Conservation (phyloP, 2,329 filamentous ascomycete species). For the Colletotrichum godetiae region DNA sequence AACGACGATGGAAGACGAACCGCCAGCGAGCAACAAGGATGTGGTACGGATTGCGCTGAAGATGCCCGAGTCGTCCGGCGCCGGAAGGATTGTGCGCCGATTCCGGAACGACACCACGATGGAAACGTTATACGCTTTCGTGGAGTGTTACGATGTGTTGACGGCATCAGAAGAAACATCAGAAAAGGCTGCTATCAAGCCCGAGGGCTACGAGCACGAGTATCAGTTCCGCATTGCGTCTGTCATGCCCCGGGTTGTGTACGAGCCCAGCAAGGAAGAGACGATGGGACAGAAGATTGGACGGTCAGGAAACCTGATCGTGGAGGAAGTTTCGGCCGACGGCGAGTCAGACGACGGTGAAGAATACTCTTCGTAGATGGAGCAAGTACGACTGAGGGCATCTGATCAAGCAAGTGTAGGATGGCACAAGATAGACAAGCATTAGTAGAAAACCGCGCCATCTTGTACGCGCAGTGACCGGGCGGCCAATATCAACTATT, state of each 20-base stretch:
- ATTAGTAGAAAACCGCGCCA: conserved; percentile 6
- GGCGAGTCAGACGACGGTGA: conserved; percentile 35
- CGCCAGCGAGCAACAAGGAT: conserved; percentile 69
- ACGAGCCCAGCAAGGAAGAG: conserved; percentile 73
- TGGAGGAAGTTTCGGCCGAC: conserved; percentile 72
- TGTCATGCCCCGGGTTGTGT: conserved; percentile 86
- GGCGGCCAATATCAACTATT: background rate
- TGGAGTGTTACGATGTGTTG: conserved; percentile 85
- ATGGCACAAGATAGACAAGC: background rate
- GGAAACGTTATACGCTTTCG: conserved; percentile 95
- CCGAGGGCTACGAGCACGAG: conserved; percentile 79
- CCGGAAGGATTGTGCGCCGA: conserved; percentile 79
- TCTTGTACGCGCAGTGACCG: background rate
- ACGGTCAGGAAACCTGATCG: conserved; percentile 86
- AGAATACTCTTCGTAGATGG: conserved; percentile 8
- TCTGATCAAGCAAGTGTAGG: background rate
- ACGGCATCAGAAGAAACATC: conserved; percentile 49
- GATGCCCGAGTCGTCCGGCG: conserved; percentile 69
- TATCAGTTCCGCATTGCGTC: conserved; percentile 90
- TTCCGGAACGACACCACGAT: conserved; percentile 78
- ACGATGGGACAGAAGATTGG: conserved; percentile 81
- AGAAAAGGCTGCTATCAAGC: conserved; percentile 54
- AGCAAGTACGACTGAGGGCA: background rate
- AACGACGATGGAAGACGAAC: conserved; percentile 74
- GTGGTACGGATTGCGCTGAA: conserved; percentile 78